phyloP scores from a whole-genome alignment of 225 moss, liverwort and hornwort genomes.

The Marchantia paleacea region DNA sequence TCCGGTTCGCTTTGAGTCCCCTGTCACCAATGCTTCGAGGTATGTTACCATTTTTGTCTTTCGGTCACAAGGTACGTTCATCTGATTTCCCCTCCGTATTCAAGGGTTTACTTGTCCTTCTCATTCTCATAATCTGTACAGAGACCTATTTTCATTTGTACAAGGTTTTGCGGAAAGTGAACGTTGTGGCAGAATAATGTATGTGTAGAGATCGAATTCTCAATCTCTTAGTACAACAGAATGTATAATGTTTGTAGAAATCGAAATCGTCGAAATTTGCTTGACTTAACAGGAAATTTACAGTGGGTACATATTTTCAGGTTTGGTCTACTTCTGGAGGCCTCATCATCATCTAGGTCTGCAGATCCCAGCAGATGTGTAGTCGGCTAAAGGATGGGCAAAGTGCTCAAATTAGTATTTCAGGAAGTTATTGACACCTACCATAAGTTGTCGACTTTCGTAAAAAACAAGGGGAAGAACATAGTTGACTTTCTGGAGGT shows the following conservation, averaged over 20 bases:
- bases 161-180: not conserved
- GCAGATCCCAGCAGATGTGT: not conserved
- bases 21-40: too few species aligned
- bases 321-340: not conserved
- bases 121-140: too few species aligned
- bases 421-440: not conserved
- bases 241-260: not conserved
- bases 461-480: not conserved
- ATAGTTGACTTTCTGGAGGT: slow-evolving; percentile 12
- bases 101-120: too few species aligned
- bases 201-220: too few species aligned
- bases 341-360: not conserved
- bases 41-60: too few species aligned
- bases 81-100: too few species aligned
- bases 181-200: too few species aligned
- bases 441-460: not conserved
- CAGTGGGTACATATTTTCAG: not conserved
- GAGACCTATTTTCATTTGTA: too few species aligned
- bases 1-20: too few species aligned
- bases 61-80: too few species aligned
- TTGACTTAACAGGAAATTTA: not conserved
- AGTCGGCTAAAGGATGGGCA: not conserved
- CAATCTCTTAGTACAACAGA: too few species aligned
- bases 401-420: not conserved
- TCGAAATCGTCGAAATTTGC: not conserved